Base-by-base conservation (phyloP, 106 monocot genomes). In the Ottelia alismoides region DNA sequence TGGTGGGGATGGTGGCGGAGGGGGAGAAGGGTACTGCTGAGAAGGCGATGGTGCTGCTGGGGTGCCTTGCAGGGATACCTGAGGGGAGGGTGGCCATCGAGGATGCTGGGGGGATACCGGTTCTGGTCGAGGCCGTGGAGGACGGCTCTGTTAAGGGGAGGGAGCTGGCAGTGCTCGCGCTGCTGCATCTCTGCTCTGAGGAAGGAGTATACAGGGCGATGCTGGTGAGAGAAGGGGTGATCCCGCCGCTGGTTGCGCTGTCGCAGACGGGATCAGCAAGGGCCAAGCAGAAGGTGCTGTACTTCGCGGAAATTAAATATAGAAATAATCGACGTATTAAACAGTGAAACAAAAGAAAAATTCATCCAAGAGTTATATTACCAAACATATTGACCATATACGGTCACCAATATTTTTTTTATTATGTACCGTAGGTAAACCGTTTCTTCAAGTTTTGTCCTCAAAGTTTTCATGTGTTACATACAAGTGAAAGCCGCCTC, bases 1-100 rank as follows among this genome's bases (percentile, higher is more conserved):
- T 92, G 58, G 72, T 92, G 43, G 92, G 86, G 51, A 51, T 82
- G 53, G 82, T 92, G 86, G 64, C 92, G 20, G 86, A 92, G 28
- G 56, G 72, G 49, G 82, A 92, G 27, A 71, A 73, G 1, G 86
- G 79, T 30, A 79, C 86, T 85, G 77, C 86, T 35, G 86, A 92
- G 47, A 92, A 92, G 73, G 85, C 82, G 11, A 79, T 64, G 11
- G 72, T 64, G 58, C 82, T 92, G n/a, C 48, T 92, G 56, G 12
- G 56, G 49, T 1, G 24, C 20, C 18, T 58, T 28, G 29, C 26
- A 7, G 49, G 54, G 25, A 27, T 80, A 16, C 52, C 56, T 49
- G 83, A 77, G 72, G 88, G 76, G 28, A 65, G 51, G 48, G 30
- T 28, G 28, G 73, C 70, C n/a, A 62, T 76, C 23, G 88, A 80